phyloP scores from a whole-genome alignment of 2,329 filamentous ascomycete species.

The Colletotrichum musae region DNA sequence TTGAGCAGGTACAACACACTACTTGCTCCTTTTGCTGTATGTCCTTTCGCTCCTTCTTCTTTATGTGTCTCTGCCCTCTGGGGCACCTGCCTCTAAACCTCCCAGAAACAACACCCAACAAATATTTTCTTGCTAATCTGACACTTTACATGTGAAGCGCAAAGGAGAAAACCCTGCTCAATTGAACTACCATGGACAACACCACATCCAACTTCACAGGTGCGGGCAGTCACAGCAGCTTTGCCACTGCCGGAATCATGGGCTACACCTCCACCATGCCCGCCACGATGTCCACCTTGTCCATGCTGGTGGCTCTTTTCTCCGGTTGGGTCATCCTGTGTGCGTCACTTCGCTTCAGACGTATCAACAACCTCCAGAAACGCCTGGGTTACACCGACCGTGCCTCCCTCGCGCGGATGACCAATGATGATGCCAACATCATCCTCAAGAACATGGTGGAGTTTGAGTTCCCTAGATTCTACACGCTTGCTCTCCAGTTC shows the following conservation, averaged over 20 bases:
- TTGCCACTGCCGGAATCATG: neutral
- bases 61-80: too few species aligned
- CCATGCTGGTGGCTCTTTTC: conserved; percentile 40
- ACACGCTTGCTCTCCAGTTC: conserved; percentile 54
- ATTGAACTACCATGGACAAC: conserved; percentile 20
- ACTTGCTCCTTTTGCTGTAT: too few species aligned
- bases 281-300: neutral
- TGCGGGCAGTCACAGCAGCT: neutral
- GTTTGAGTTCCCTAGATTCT: conserved; percentile 56
- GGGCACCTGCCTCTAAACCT: too few species aligned
- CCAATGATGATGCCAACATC: conserved; percentile 59
- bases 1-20: too few species aligned
- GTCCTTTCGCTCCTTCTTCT: too few species aligned
- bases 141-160: too few species aligned
- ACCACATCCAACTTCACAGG: conserved; percentile 17
- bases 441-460: conserved; percentile 54
- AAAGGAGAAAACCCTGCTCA: too few species aligned
- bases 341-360: conserved; percentile 53
- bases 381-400: conserved; percentile 52
- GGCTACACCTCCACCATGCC: neutral
- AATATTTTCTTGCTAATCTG: too few species aligned
- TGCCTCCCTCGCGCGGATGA: conserved; percentile 56
- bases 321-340: conserved; percentile 53
- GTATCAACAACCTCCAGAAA: conserved; percentile 48
- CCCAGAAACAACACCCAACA: too few species aligned